Percentiles rank a stretch among this genome's conserved stretches.
Conservation (phyloP, 176 grass and related monocot species). For the Musa beccarii region DNA sequence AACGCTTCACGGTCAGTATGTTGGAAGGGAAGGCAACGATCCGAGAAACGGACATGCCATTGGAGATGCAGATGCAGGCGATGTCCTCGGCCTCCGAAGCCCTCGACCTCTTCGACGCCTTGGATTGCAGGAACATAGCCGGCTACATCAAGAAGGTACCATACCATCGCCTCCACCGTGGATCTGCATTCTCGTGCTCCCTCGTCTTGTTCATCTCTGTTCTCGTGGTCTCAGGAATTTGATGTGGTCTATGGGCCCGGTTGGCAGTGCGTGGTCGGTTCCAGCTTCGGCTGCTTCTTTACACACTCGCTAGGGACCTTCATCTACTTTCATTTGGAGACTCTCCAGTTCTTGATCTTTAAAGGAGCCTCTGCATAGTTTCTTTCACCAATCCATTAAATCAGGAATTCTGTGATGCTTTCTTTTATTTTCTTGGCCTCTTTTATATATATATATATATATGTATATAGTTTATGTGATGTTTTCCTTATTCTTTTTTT, state of each 20-base stretch:
- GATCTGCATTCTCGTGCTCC: neutral
- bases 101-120: constrained; percentile 83
- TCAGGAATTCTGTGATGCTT: too few relatives aligned
- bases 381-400: neutral
- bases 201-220: neutral
- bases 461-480: too few relatives aligned
- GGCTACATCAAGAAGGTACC: constrained; percentile 80
- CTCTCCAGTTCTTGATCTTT: constrained; percentile 83
- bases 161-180: neutral
- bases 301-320: constrained; percentile 80
- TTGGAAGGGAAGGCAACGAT: constrained; percentile 90
- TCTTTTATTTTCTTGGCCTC: neutral
- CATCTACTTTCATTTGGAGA: constrained; percentile 82
- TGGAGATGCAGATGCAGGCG: constrained; percentile 83
- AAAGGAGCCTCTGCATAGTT: constrained; percentile 41
- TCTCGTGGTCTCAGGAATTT: constrained; percentile 46
- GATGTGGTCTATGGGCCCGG: constrained; percentile 61
- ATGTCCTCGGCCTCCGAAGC: constrained; percentile 67
- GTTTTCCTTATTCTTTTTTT: too few relatives aligned
- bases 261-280: constrained; percentile 96
- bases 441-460: too few relatives aligned
- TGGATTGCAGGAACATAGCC: constrained; percentile 77
- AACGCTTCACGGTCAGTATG: constrained; percentile 24
- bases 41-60: constrained; percentile 97
- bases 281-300: constrained; percentile 92